Conservation (phyloP, 805 yeast species). For the Pichia eremophila region DNA sequence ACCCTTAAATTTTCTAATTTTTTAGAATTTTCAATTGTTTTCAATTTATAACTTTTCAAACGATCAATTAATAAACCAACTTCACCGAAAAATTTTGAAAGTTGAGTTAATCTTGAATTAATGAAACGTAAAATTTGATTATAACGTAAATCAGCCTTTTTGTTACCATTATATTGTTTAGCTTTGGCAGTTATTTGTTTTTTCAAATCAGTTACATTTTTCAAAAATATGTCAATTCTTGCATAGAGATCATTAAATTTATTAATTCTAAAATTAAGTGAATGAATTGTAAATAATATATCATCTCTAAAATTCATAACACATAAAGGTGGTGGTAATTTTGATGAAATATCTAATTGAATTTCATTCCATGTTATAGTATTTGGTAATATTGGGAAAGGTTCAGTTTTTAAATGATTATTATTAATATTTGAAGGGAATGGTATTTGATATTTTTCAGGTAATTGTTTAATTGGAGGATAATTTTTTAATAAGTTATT, state of each 20-base stretch:
- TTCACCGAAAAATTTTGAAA: constrained; percentile 3
- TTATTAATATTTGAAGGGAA: not conserved
- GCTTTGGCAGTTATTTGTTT: constrained; percentile 3
- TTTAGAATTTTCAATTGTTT: constrained; percentile 1
- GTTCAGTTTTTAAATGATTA: not conserved
- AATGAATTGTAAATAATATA: constrained; percentile 4
- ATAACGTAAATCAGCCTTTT: constrained; percentile 7
- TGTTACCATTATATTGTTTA: not conserved
- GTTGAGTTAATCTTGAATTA: not conserved
- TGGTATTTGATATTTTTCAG: constrained; percentile 10
- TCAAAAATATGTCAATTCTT: constrained; percentile 1
- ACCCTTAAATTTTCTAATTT: constrained; percentile 2
- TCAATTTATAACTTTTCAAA: constrained; percentile 1
- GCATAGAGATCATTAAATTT: constrained; percentile 4
- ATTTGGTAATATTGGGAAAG: constrained; percentile 3
- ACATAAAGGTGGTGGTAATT: not conserved
- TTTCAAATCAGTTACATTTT: not conserved
- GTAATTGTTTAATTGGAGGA: constrained; percentile 7
- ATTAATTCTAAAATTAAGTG: constrained; percentile 5
- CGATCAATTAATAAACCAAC: constrained; percentile 1
- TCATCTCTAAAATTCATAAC: constrained; percentile 4
- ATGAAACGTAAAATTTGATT: constrained; percentile 7
- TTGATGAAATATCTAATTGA: not conserved
- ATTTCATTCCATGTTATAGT: constrained; percentile 4
- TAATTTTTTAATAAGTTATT: constrained; percentile 3